Evolutionary conservation across 202 grass and related monocot species (phyloP), one percentile per base, ranked within the genome.

Genomic region (Digitaria exilis): DNA sequence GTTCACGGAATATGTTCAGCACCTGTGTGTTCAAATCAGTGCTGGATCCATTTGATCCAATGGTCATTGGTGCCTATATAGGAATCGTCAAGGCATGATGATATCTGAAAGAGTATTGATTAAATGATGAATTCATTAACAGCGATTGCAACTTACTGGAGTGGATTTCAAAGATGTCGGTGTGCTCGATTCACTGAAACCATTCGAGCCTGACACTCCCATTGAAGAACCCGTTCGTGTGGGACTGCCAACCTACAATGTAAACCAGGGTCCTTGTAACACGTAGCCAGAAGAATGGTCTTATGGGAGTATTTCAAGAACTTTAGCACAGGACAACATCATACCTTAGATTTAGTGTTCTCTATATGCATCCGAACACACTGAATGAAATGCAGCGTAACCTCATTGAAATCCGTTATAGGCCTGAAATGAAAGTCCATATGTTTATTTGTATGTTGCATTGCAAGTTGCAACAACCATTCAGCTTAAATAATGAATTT

Each of bases 361-460:
- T 90, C 89, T 4, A 92, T 42, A 83, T 99, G 96, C 79, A 99
- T 90, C 48, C 89, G 75, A 31, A 99, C 56, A 13, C 91, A 99
- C 57, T 94, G 91, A 81, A 99, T 94, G 88, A 96, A 99, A 84
- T 99, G 96, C 71, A 99, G 84, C 0, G 94, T 80, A 68, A 99
- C 82, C 75, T 91, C 89, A 71, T 99, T 94, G 59, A 87, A 90
- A 82, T 99, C 93, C 79, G 81, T 80, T 73, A 99, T 77, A 73
- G 89, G 93, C 81, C 96, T 99, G 84, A 71, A 75, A 87, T 79
- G 65, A 30, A 81, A 42, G n/a, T 46, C 12, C 30, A 77, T 21
- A 65, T 50, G 1, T n/a, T n/a, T n/a, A n/a, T n/a, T n/a, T n/a
- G n/a, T n/a, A n/a, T n/a, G n/a, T n/a, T n/a, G n/a, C n/a, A n/a